Evolutionary conservation across 1,139 yeast genomes (phyloP), one percentile per base, ranked within the genome.

Genomic region (Saccharomyces hybrid): DNA sequence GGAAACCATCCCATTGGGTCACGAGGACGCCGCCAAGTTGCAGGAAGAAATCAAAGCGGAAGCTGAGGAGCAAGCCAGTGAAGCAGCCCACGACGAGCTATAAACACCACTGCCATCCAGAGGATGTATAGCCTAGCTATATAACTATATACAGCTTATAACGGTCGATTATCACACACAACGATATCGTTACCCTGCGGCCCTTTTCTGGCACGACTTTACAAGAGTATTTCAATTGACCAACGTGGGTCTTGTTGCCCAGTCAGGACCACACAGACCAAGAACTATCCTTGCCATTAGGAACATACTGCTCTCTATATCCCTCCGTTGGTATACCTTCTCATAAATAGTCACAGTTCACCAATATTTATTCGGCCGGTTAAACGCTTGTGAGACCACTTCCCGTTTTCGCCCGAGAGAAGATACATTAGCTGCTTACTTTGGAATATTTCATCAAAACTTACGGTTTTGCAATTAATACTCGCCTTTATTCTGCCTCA

Each of bases 1-100:
- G 28, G 69, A 69, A 52, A 57, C 58, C n/a, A 59, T 55, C 28
- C 60, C 61, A 19, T 50, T 56, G 21, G 48, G 50, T 46, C 41
- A 51, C 32, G 27, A 47, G 9, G 31, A 41, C 21, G 48, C 44
- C 24, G 44, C 44, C 12, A 38, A 38, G 24, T n/a, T 38, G 5
- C 44, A 38, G 44, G 44, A 38, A 16, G 24, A 38, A 24, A 38
- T 38, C 26, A 38, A 19, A 38, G 44, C n/a, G 44, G 44, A 38
- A 19, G 44, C 44, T 4, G 19, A 24, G 4, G 44, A 38, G 44
- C 24, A 38, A 19, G 44, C 44, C 9, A 38, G 44, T 11, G 44
- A 38, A 16, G 24, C 24, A 19, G 24, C 44, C 6, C 44, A 38
- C 7, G 44, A 38, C 14, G 44, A 38, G 24, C 24, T 38, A 9